phyloP scores from a whole-genome alignment of 352 stramenopile species.

The Pythium rishiriense region DNA sequence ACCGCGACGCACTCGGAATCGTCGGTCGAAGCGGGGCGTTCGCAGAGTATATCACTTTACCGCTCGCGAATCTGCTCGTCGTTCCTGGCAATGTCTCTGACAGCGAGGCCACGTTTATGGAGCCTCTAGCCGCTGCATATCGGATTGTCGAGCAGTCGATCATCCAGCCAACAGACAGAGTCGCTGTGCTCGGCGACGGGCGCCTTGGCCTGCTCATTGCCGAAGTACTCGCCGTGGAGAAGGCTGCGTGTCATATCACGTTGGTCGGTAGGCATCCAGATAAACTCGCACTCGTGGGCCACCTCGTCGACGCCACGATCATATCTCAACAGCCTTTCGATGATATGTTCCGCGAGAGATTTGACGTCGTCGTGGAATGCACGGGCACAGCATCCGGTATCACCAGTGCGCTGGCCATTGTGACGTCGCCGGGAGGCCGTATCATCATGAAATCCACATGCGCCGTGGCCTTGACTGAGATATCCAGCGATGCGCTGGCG shows the following conservation, averaged over 20 bases:
- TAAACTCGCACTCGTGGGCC: conserved; percentile 54
- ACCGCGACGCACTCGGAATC: conserved; percentile 73
- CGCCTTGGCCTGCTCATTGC: conserved; percentile 73
- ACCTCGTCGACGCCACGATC: conserved; percentile 41
- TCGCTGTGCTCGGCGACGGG: conserved; percentile 74
- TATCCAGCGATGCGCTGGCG: conserved; percentile 2
- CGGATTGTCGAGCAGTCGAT: conserved; percentile 67
- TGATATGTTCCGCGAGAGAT: conserved; percentile 21
- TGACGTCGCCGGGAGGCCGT: conserved; percentile 25
- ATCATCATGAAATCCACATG: conserved; percentile 36
- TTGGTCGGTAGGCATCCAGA: conserved; percentile 61
- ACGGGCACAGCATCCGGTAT: conserved; percentile 52
- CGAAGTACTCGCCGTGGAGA: conserved; percentile 45
- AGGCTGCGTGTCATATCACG: conserved; percentile 12
- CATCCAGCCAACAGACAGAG: conserved; percentile 40
- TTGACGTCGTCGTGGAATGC: conserved; percentile 72
- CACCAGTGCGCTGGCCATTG: conserved; percentile 40
- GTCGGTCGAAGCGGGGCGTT: conserved; percentile 69
- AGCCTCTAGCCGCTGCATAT: conserved; percentile 74
- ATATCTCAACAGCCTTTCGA: conserved; percentile 9
- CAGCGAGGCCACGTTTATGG: conserved; percentile 51
- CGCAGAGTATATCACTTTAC: conserved; percentile 70
- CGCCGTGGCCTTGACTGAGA: conserved; percentile 11
- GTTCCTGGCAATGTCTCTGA: conserved; percentile 51
- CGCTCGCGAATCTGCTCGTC: conserved; percentile 58